These are phyloP conservation scores for Sporothrix globosa DNA, from an alignment of 2,329 filamentous ascomycete species.

Conservation along the genomic window DNA sequence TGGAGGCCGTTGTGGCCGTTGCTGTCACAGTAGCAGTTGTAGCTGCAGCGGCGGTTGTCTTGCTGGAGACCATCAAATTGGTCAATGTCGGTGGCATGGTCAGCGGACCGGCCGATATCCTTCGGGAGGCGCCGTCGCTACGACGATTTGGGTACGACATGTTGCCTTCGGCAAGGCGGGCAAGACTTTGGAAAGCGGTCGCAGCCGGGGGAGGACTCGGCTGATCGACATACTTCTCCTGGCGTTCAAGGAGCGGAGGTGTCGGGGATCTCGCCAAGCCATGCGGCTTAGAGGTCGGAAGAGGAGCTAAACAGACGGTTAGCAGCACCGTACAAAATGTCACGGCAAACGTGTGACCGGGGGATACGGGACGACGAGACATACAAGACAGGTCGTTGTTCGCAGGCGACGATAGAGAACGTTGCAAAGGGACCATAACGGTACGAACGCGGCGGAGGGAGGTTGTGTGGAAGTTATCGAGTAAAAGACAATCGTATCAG, in stretches of 20 bases:
- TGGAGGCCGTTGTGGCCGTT: slow-evolving; percentile 38
- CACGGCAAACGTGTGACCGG: not conserved
- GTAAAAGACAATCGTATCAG: not conserved
- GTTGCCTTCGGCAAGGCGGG: slow-evolving; percentile 51
- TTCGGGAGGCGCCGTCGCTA: slow-evolving; percentile 50
- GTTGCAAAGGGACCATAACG: slow-evolving; percentile 65
- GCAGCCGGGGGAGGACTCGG: slow-evolving; percentile 55
- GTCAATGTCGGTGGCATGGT: slow-evolving; percentile 36
- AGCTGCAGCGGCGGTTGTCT: slow-evolving; percentile 30
- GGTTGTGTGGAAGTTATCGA: not conserved
- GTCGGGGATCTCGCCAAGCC: slow-evolving; percentile 59
- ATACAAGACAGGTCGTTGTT: slow-evolving; percentile 54
- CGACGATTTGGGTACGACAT: slow-evolving; percentile 51
- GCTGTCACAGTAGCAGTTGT: slow-evolving; percentile 37
- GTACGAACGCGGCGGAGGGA: slow-evolving; percentile 3
- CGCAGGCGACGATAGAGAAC: slow-evolving; percentile 65
- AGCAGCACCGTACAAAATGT: not conserved
- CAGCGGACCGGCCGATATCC: slow-evolving; percentile 46
- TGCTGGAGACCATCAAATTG: slow-evolving; percentile 32
- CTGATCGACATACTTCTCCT: slow-evolving; percentile 54
- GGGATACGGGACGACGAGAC: not conserved
- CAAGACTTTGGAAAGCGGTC: slow-evolving; percentile 59
- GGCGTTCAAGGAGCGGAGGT: slow-evolving; percentile 47
- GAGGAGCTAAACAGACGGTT: slow-evolving; percentile 48
- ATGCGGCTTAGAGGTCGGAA: slow-evolving; percentile 53